Base-by-base conservation (phyloP, 352 stramenopile species). In the Globisporangium alternatum region DNA sequence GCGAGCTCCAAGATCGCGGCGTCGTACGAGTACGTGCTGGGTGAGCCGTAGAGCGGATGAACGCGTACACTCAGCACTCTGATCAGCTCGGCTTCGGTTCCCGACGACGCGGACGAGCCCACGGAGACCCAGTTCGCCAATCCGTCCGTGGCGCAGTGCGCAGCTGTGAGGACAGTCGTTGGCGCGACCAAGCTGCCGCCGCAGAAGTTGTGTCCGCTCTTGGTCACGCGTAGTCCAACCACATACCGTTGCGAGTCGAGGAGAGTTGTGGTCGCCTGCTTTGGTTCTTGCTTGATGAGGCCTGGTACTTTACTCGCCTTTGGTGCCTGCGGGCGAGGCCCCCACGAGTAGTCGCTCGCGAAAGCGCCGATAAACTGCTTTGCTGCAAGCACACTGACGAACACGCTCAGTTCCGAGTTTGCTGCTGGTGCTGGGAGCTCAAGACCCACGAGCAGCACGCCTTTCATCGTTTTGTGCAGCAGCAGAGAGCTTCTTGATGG, bases 101-200 rank as follows among this genome's bases (percentile, higher is more conserved):
- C 68, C 13, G 65, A 56, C 5, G 71, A 78, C 10, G 65, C 53
- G 19, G 67, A 56, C 12, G 67, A 75, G 0, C 67, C 71, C 28
- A 80, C 66, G 7, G 67, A 65, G 17, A 76, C 71, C 55, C 65
- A 78, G 41, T 68, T 66, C 17, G 65, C 68, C 17, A 60, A 41
- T 31, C 69, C 60, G 9, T 58, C 64, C 13, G 57, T 53, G 9
- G 80, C 73, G 53, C 74, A 81, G 30, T 78, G 71, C 7, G 70
- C 76, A 0, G 76, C 76, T 5, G 76, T 84, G 33, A 84, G 69
- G 22, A 84, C 72, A 37, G 75, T 80, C 19, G 65, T 72, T 6
- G 74, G 60, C 25, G 76, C 64, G 44, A 84, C 81, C 41, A 84
- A 67, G 28, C 64, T 72, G 30, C 76, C 74, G 15, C 76, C 76